These are phyloP conservation scores for Rhodotorula glutinis DNA, from an alignment of 1,284 basidiomycete genomes.

Conservation along the genomic window DNA sequence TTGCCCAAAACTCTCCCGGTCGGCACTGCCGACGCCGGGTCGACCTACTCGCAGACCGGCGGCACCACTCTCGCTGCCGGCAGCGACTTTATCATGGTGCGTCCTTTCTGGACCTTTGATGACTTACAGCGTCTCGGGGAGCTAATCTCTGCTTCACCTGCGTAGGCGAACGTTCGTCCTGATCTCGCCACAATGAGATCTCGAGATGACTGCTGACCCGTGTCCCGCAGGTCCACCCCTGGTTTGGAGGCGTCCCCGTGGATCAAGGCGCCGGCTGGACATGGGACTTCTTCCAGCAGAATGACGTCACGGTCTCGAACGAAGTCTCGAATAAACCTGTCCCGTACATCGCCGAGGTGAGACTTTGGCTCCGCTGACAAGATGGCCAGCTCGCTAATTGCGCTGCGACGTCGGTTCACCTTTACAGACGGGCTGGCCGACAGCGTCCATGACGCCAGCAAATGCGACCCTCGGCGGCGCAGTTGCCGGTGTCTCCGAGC, in stretches of 20 bases:
- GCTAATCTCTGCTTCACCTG: too few species aligned
- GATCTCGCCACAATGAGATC: too few species aligned
- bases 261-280: constrained; percentile 68
- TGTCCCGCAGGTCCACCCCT: constrained; percentile 30
- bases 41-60: constrained; percentile 64
- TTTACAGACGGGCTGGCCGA: constrained; percentile 16
- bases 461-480: constrained; percentile 59
- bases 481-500: constrained; percentile 63
- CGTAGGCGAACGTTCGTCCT: too few species aligned
- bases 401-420: too few species aligned
- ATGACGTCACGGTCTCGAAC: constrained; percentile 46
- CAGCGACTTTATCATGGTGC: constrained; percentile 74
- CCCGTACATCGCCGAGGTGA: constrained; percentile 76
- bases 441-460: constrained; percentile 41
- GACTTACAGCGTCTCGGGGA: too few species aligned
- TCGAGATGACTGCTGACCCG: neutral
- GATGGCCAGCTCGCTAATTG: too few species aligned
- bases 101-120: constrained; percentile 51
- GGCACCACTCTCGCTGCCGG: constrained; percentile 57
- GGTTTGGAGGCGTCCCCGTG: constrained; percentile 64
- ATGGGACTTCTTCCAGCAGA: constrained; percentile 58
- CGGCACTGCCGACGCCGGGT: constrained; percentile 87
- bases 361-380: too few species aligned
- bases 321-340: constrained; percentile 61
- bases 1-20: constrained; percentile 60